These are phyloP conservation scores for Jackrogersella multiformis DNA, from an alignment of 495 filamentous ascomycete genomes.

Conservation along the genomic window DNA sequence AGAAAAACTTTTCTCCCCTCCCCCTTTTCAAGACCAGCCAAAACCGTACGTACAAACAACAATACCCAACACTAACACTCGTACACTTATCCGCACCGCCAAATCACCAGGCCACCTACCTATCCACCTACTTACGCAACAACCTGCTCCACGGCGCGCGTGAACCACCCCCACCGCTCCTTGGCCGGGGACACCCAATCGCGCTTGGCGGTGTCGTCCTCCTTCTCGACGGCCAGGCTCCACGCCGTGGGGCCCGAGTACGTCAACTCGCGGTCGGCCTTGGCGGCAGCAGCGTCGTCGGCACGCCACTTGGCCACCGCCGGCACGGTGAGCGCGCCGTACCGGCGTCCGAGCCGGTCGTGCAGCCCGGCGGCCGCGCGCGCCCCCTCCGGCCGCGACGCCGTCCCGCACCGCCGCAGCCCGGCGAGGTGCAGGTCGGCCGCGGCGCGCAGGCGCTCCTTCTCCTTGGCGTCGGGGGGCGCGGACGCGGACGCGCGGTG, in stretches of 20 bases:
- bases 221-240: slow-evolving; percentile 26
- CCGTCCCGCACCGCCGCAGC: slow-evolving; percentile 28
- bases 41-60: neutral
- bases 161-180: slow-evolving; percentile 31
- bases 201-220: slow-evolving; percentile 19
- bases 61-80: too few species aligned
- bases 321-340: slow-evolving; percentile 19
- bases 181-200: slow-evolving; percentile 27
- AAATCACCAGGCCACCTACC: neutral
- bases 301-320: slow-evolving; percentile 19
- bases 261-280: slow-evolving; percentile 32
- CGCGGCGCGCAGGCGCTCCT: slow-evolving; percentile 15
- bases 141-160: slow-evolving; percentile 31
- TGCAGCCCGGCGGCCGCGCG: slow-evolving; percentile 1
- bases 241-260: slow-evolving; percentile 29
- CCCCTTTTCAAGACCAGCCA: neutral
- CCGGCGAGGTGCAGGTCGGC: slow-evolving; percentile 27
- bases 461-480: slow-evolving; percentile 8
- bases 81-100: neutral
- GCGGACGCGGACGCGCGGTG: slow-evolving; percentile 4
- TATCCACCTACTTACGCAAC: slow-evolving; percentile 28
- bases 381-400: slow-evolving; percentile 2
- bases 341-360: neutral
- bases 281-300: slow-evolving; percentile 19
- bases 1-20: neutral